These are phyloP conservation scores for Chalciporus chontae DNA, from an alignment of 768 basidiomycete species.

Conservation along the genomic window DNA sequence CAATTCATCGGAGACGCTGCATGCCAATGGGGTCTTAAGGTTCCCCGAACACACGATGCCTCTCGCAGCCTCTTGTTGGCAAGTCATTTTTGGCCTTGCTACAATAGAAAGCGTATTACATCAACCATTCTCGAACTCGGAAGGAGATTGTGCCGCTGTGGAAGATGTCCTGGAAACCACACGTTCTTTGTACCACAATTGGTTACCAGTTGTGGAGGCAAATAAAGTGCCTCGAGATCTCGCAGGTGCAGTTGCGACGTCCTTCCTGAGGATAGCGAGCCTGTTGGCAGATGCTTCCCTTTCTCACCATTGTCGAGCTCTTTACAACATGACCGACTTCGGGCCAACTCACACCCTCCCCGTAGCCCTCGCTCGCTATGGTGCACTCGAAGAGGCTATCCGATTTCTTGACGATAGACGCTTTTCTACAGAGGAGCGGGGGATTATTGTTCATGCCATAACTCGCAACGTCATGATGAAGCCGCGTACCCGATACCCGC, in stretches of 20 bases:
- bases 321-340: conserved; percentile 27
- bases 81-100: conserved; percentile 39
- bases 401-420: conserved; percentile 32
- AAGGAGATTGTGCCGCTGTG: not conserved
- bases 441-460: conserved; percentile 37
- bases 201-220: conserved; percentile 28
- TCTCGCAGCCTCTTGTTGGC: conserved; percentile 32
- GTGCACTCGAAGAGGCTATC: conserved; percentile 25
- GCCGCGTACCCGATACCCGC: conserved; percentile 29
- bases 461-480: conserved; percentile 36
- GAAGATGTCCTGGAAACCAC: conserved; percentile 25
- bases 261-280: conserved; percentile 46
- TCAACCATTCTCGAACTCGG: not conserved
- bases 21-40: not conserved
- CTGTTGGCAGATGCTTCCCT: conserved; percentile 36
- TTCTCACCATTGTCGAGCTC: conserved; percentile 34
- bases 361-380: conserved; percentile 26
- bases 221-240: conserved; percentile 32
- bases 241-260: conserved; percentile 31
- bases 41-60: conserved; percentile 4
- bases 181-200: conserved; percentile 40
- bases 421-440: conserved; percentile 31
- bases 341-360: conserved; percentile 30
- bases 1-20: conserved; percentile 6
- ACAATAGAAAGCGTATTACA: conserved; percentile 32